Conservation (phyloP, 306 rosid species). For the Aeschynomene evenia region DNA sequence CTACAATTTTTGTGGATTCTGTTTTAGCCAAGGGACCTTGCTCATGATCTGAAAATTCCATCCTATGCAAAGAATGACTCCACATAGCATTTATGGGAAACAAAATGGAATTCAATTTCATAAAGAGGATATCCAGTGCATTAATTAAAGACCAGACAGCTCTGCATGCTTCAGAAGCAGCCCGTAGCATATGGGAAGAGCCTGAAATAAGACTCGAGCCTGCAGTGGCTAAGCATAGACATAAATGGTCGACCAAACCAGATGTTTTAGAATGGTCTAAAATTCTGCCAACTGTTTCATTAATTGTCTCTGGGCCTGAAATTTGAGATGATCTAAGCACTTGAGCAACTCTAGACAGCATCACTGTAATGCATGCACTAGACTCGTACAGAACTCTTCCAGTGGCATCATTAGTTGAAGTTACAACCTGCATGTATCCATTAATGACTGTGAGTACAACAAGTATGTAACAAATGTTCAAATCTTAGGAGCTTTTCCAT, state of each 20-base stretch:
- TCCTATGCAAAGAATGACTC: conserved; percentile 53
- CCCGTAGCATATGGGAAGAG: conserved; percentile 74
- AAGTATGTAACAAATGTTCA: conserved; percentile 25
- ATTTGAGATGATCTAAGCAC: conserved; percentile 51
- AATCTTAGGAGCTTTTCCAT: conserved; percentile 4
- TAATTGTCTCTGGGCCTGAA: conserved; percentile 47
- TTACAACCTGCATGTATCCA: conserved; percentile 62
- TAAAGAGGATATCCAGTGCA: conserved; percentile 58
- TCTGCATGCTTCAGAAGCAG: conserved; percentile 87
- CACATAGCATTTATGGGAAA: conserved; percentile 68
- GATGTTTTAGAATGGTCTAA: conserved; percentile 83
- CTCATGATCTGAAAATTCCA: conserved; percentile 51
- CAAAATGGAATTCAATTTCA: conserved; percentile 49
- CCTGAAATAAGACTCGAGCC: conserved; percentile 89
- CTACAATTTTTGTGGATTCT: conserved; percentile 67
- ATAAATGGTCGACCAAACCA: conserved; percentile 77
- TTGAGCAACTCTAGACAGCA: conserved; percentile 71
- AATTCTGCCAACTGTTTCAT: conserved; percentile 53
- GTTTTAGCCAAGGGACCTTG: conserved; percentile 47
- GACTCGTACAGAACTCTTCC: conserved; percentile 83
- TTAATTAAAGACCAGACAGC: conserved; percentile 81
- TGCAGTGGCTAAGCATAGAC: conserved; percentile 69
- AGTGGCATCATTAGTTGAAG: conserved; percentile 55
- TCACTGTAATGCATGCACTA: conserved; percentile 65
- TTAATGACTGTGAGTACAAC: conserved; percentile 34